Evolutionary conservation across 352 stramenopile species (phyloP).

Genomic region (Phytophthora meadii): DNA sequence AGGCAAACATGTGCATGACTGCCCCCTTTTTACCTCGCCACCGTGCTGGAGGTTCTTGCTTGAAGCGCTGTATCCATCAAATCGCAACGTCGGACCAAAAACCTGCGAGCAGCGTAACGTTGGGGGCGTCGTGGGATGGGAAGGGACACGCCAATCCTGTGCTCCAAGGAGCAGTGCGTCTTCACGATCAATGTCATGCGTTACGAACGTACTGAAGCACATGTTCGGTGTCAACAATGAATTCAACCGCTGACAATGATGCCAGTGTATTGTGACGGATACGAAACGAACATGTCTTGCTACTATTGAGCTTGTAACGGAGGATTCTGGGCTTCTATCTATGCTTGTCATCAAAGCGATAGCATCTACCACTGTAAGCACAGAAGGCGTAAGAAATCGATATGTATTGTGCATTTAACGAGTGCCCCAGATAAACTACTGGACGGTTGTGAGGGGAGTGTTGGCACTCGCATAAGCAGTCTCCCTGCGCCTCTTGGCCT

Average conservation of each 20-base stretch:
- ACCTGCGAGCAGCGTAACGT: constrained; percentile 14
- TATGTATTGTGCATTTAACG: not conserved
- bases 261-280: not conserved
- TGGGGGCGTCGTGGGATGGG: constrained; percentile 19
- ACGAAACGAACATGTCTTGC: not conserved
- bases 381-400: too few relatives aligned
- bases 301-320: too few relatives aligned
- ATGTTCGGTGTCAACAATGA: not conserved
- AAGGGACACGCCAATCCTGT: constrained; percentile 28
- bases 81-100: constrained; percentile 43
- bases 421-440: too few relatives aligned
- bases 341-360: too few relatives aligned
- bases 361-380: too few relatives aligned
- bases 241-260: not conserved
- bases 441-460: not conserved
- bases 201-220: constrained; percentile 7
- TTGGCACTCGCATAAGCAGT: constrained; percentile 7
- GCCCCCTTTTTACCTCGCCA: constrained; percentile 40
- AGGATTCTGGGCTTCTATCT: too few relatives aligned
- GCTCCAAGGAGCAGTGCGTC: not conserved
- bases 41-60: constrained; percentile 19
- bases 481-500: constrained; percentile 49
- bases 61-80: constrained; percentile 38
- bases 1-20: constrained; percentile 13
- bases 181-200: constrained; percentile 2